Base-by-base conservation (phyloP, 805 yeast species). In the Candida pseudoglaebosa region DNA sequence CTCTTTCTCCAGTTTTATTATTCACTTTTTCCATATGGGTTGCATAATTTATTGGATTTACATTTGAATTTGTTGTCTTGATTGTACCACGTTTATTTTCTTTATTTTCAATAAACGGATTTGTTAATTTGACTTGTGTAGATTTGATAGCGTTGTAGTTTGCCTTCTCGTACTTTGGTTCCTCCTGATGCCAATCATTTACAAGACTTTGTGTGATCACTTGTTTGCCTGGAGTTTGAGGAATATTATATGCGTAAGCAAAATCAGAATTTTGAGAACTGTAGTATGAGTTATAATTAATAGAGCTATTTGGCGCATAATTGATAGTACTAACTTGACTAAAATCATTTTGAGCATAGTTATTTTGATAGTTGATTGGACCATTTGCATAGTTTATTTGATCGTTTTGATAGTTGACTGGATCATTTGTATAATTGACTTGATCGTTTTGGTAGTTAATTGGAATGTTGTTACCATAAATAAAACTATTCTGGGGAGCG, bases 1-100 rank as follows among this genome's bases (percentile, higher is more conserved):
- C 49, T 22, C 52, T 53, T 32, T 62, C 61, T 3, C 73, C 72
- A 1, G 71, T 66, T 38, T 55, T 61, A 42, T 61, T 57, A 47
- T 67, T 62, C 15, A 67, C 39, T 13, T 46, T 48, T 37, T 57
- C 65, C 40, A 52, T 50, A 36, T 59, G 62, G 1, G 61, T 54
- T 14, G 47, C 41, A 19, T 49, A 55, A 33, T 54, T 45, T 3
- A 51, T 45, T 10, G 29, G 30, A 10, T 18, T 14, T 15, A 14
- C 19, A 14, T 21, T 28, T 7, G 20, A 10, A 8, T 3, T n/a
- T 13, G 12, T 24, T 20, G 37, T 29, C 28, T 26, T 18, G 37
- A 21, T 32, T 13, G 18, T 28, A 15, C 34, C 29, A 5, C 4
- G 34, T 16, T 15, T 18, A 4, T 20, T 19, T 22, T 32, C 18